Conservation (phyloP, 768 basidiomycete genomes). For the Ramaria rubella region DNA sequence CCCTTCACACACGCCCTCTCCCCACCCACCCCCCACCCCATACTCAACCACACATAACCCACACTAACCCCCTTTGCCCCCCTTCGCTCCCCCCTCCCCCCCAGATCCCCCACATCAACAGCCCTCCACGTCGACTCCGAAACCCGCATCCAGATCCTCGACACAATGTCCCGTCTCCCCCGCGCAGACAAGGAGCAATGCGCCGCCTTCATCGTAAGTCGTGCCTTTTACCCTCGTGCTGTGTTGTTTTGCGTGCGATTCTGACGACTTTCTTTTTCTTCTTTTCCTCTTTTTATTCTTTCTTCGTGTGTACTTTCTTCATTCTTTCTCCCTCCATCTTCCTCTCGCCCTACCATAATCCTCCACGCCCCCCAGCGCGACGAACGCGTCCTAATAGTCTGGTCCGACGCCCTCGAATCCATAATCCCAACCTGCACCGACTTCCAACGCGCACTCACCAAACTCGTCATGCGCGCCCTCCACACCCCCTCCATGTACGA, state of each 20-base stretch:
- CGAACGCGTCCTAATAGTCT: constrained; percentile 75
- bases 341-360: not conserved
- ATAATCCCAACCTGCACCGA: constrained; percentile 70
- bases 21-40: too few relatives aligned
- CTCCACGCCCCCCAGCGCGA: constrained; percentile 47
- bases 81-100: too few relatives aligned
- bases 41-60: too few relatives aligned
- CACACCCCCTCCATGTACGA: not conserved
- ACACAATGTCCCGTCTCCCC: constrained; percentile 58
- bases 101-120: not conserved
- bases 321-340: not conserved
- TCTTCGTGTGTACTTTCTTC: not conserved
- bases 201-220: constrained; percentile 74
- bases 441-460: constrained; percentile 73
- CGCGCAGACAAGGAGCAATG: constrained; percentile 88
- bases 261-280: not conserved
- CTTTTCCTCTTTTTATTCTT: not conserved
- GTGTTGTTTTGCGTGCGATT: not conserved
- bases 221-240: not conserved
- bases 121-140: constrained; percentile 69
- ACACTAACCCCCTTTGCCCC: too few relatives aligned
- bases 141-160: constrained; percentile 83
- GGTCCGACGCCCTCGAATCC: constrained; percentile 77
- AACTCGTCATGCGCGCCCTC: constrained; percentile 62
- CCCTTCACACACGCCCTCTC: too few relatives aligned